phyloP scores from a whole-genome alignment of 1,284 basidiomycete species.

The Inonotus obliquus region DNA sequence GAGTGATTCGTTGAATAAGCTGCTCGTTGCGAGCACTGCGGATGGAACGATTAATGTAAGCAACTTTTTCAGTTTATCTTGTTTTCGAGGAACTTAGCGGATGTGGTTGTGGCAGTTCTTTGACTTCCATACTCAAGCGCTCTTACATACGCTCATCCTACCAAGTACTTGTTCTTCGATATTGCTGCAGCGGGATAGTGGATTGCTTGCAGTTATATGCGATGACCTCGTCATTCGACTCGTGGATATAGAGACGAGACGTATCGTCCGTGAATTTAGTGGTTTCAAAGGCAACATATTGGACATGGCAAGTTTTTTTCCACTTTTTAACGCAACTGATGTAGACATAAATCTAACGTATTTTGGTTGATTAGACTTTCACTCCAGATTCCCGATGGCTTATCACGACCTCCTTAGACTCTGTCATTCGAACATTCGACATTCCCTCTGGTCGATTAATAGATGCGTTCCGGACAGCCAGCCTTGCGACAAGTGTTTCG shows the following conservation, averaged over 20 bases:
- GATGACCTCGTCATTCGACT: conserved; percentile 85
- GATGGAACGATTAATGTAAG: conserved; percentile 87
- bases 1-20: conserved; percentile 81
- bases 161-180: conserved; percentile 71
- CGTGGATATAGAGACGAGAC: conserved; percentile 87
- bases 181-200: conserved; percentile 79
- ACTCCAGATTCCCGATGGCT: conserved; percentile 95
- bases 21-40: conserved; percentile 78
- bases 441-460: conserved; percentile 90
- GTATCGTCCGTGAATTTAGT: conserved; percentile 82
- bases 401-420: conserved; percentile 84
- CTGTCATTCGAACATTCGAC: conserved; percentile 92
- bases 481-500: conserved; percentile 84
- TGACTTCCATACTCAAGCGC: conserved; percentile 83
- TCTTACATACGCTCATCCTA: conserved; percentile 65
- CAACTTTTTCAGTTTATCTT: conserved; percentile 16
- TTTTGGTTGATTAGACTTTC: conserved; percentile 58
- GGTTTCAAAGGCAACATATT: conserved; percentile 80
- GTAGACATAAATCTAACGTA: neutral
- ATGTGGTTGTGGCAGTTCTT: conserved; percentile 66
- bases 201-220: conserved; percentile 80
- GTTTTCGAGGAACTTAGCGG: neutral
- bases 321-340: neutral
- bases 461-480: conserved; percentile 89
- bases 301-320: conserved; percentile 64